phyloP scores from a whole-genome alignment of 2,329 filamentous ascomycete genomes.

The Teratosphaeria viscida region DNA sequence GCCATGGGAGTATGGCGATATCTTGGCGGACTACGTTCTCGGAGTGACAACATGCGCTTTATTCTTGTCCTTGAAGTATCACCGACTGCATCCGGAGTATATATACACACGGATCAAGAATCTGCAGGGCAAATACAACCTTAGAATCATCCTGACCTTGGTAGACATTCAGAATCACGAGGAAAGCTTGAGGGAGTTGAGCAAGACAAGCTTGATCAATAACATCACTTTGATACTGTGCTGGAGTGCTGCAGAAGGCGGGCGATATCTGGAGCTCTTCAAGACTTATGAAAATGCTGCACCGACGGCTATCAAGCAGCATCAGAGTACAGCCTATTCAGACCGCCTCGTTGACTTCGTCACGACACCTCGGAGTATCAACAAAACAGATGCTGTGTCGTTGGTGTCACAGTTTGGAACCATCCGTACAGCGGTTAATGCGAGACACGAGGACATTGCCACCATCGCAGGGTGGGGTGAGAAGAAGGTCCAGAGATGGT shows the following conservation, averaged over 20 bases:
- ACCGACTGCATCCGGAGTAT: slow-evolving; percentile 93
- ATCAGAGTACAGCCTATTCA: slow-evolving; percentile 72
- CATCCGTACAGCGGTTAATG: slow-evolving; percentile 76
- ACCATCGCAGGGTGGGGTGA: slow-evolving; percentile 89
- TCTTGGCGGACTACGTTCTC: slow-evolving; percentile 86
- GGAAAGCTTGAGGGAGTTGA: slow-evolving; percentile 76
- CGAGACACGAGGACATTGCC: slow-evolving; percentile 71
- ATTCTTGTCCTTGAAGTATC: slow-evolving; percentile 92
- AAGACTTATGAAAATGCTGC: slow-evolving; percentile 90
- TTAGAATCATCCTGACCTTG: slow-evolving; percentile 79
- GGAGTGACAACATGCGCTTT: slow-evolving; percentile 81
- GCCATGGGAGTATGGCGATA: slow-evolving; percentile 94
- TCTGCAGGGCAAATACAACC: slow-evolving; percentile 72
- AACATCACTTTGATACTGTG: slow-evolving; percentile 85
- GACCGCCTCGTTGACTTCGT: slow-evolving; percentile 88
- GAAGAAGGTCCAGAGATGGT: slow-evolving; percentile 87
- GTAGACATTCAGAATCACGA: slow-evolving; percentile 95
- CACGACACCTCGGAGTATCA: slow-evolving; percentile 78
- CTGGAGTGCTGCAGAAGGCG: slow-evolving; percentile 90
- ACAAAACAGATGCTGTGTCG: slow-evolving; percentile 87
- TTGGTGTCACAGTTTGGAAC: slow-evolving; percentile 89
- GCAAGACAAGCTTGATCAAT: slow-evolving; percentile 86
- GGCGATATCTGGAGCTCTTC: slow-evolving; percentile 86
- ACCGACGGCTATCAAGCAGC: slow-evolving; percentile 68
- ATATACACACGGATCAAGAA: slow-evolving; percentile 86